Percentiles rank a stretch among this genome's conserved stretches.
phyloP scores from a whole-genome alignment of 257 asterid genomes.

The Solanum okadae region DNA sequence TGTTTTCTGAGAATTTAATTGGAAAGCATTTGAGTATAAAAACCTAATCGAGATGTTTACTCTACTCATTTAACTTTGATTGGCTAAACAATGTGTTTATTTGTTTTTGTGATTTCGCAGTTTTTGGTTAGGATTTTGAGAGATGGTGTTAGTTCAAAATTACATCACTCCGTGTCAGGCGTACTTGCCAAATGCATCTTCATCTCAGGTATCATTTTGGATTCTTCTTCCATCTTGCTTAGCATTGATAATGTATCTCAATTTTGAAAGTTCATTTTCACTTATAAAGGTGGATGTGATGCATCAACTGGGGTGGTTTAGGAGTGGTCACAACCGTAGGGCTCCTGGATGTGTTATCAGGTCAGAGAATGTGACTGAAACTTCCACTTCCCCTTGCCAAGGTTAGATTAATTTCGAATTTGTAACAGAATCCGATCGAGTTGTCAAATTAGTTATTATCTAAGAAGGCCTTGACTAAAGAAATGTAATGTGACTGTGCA shows the following conservation, averaged over 20 bases:
- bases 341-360: conserved; percentile 7
- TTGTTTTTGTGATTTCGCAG: background rate
- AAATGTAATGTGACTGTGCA: background rate
- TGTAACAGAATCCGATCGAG: background rate
- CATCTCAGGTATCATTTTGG: conserved; percentile 12
- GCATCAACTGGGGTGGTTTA: conserved; percentile 15
- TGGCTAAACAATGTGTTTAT: background rate
- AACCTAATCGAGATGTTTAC: background rate
- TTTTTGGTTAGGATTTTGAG: background rate
- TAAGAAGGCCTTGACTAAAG: background rate
- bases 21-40: background rate
- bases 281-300: conserved; percentile 2
- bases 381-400: conserved; percentile 11
- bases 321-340: conserved; percentile 6
- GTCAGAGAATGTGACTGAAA: conserved; percentile 16
- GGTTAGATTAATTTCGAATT: background rate
- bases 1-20: background rate
- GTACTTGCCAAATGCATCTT: conserved; percentile 4
- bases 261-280: background rate
- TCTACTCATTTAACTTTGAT: background rate
- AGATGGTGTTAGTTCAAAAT: conserved; percentile 22
- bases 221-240: background rate
- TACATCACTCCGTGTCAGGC: background rate
- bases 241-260: background rate
- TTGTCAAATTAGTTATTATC: background rate